These are phyloP conservation scores for Phytophthora vignae DNA, from an alignment of 352 stramenopile genomes.

Conservation along the genomic window DNA sequence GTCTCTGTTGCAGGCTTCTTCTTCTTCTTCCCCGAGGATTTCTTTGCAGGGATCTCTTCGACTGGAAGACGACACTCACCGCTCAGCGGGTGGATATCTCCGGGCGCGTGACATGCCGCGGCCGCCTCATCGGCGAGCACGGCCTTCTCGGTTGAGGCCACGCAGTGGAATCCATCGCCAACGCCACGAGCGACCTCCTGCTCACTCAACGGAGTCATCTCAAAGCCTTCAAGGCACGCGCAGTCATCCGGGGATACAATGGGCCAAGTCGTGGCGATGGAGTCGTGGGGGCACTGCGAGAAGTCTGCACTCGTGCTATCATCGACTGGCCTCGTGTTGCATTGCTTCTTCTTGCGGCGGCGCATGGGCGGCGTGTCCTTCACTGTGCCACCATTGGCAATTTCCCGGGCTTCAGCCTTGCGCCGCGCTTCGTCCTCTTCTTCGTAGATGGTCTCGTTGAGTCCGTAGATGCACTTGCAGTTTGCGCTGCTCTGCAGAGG, in stretches of 20 bases:
- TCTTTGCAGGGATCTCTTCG: conserved; percentile 57
- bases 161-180: conserved; percentile 52
- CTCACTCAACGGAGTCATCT: conserved; percentile 40
- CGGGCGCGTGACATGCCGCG: conserved; percentile 47
- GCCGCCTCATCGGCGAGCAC: conserved; percentile 48
- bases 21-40: conserved; percentile 23
- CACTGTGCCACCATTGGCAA: conserved; percentile 14
- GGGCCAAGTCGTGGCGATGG: conserved; percentile 62
- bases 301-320: conserved; percentile 32
- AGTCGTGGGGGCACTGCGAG: conserved; percentile 56
- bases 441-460: conserved; percentile 38
- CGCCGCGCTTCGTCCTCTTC: conserved; percentile 22
- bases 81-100: conserved; percentile 52
- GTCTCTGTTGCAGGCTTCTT: not conserved
- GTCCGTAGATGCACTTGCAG: conserved; percentile 77
- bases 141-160: conserved; percentile 31
- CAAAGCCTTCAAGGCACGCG: conserved; percentile 56
- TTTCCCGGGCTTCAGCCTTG: conserved; percentile 24
- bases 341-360: conserved; percentile 46
- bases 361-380: conserved; percentile 24
- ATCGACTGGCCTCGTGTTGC: conserved; percentile 33
- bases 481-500: conserved; percentile 79
- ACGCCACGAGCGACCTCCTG: conserved; percentile 40
- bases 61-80: conserved; percentile 71
- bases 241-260: conserved; percentile 49